Conservation (phyloP, 352 stramenopile species). For the Pythium phragmiticola region DNA sequence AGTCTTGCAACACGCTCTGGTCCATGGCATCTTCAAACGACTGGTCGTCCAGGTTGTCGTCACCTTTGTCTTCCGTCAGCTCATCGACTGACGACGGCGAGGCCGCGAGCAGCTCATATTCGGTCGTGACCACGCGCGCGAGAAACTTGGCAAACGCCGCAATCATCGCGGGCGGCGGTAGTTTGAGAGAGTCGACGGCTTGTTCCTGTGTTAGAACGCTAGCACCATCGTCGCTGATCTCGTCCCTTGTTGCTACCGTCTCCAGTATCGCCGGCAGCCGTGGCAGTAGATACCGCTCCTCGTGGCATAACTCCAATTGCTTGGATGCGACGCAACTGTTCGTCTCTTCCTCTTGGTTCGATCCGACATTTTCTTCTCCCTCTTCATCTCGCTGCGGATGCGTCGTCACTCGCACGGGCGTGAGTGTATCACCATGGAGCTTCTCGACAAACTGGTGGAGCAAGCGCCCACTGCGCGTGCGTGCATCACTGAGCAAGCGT, state of each 20-base stretch:
- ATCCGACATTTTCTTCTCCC: neutral
- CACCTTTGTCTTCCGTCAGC: neutral
- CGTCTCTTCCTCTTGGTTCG: conserved; percentile 5
- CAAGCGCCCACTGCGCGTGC: conserved; percentile 22
- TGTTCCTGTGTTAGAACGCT: conserved; percentile 2
- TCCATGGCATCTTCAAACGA: conserved; percentile 14
- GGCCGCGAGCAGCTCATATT: conserved; percentile 21
- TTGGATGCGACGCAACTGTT: neutral
- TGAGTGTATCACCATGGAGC: conserved; percentile 20
- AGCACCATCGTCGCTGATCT: neutral
- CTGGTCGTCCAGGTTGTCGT: conserved; percentile 7
- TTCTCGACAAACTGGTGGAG: conserved; percentile 24
- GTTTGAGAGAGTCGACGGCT: conserved; percentile 14
- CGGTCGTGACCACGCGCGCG: conserved; percentile 19
- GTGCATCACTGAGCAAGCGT: conserved; percentile 13
- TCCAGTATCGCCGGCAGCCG: conserved; percentile 2
- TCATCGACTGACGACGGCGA: conserved; percentile 4
- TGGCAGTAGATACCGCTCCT: conserved; percentile 12
- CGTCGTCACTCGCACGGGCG: conserved; percentile 7
- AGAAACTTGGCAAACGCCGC: conserved; percentile 27
- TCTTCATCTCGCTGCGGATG: neutral
- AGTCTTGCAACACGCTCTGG: conserved; percentile 20
- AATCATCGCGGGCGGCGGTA: conserved; percentile 25
- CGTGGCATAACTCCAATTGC: neutral
- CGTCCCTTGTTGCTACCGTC: neutral